Conservation (phyloP, 2,329 filamentous ascomycete species). For the Sordariomycetes sp. region DNA sequence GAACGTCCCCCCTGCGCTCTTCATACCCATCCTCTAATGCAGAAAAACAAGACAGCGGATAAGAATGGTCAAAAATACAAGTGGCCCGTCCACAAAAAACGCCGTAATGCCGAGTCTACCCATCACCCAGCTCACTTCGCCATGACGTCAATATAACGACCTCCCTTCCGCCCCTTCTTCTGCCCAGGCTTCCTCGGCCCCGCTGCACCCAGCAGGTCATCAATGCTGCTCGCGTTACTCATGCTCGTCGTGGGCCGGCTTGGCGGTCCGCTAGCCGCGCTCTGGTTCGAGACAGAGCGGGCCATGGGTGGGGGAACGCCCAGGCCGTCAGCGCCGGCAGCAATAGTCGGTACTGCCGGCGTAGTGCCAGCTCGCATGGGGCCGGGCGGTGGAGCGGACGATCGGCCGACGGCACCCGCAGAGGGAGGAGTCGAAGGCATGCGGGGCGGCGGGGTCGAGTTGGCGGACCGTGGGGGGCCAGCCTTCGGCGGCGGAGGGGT, state of each 20-base stretch:
- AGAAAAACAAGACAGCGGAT: neutral
- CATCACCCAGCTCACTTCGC: conserved; percentile 38
- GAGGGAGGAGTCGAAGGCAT: conserved; percentile 16
- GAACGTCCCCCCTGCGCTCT: neutral
- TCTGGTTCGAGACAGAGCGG: conserved; percentile 36
- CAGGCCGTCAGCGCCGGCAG: conserved; percentile 12
- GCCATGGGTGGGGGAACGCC: conserved; percentile 27
- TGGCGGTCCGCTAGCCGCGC: conserved; percentile 40
- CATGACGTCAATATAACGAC: conserved; percentile 95
- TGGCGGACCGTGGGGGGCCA: conserved; percentile 35
- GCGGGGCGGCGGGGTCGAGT: conserved; percentile 39
- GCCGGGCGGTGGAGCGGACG: conserved; percentile 10
- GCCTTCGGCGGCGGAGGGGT: conserved; percentile 70
- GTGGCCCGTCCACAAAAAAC: neutral
- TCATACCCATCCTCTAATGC: neutral
- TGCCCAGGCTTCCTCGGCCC: conserved; percentile 53
- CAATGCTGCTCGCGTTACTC: conserved; percentile 89
- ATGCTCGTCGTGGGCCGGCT: conserved; percentile 69
- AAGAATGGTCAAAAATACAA: neutral
- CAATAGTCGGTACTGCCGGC: neutral
- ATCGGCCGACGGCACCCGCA: conserved; percentile 8
- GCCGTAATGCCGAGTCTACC: neutral
- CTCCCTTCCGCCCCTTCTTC: conserved; percentile 70
- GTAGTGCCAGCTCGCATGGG: neutral
- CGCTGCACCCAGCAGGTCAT: conserved; percentile 75